These are phyloP conservation scores for Phycomyces nitens DNA, from an alignment of 192 early-diverging fungal genomes.

Conservation along the genomic window DNA sequence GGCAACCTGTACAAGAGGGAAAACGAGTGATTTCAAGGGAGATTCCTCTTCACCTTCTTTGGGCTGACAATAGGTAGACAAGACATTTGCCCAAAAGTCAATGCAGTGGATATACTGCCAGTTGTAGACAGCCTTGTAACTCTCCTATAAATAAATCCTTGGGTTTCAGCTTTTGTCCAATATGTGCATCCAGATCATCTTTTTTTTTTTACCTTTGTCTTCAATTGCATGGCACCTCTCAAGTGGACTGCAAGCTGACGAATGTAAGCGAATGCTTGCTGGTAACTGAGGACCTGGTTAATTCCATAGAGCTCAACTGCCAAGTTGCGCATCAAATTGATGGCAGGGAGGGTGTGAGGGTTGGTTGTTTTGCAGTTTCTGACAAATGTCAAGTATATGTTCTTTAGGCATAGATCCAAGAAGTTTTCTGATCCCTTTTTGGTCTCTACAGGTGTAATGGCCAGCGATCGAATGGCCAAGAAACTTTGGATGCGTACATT, in stretches of 20 bases:
- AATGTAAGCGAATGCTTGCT: slow-evolving; percentile 90
- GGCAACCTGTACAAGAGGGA: slow-evolving; percentile 83
- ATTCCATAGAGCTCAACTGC: slow-evolving; percentile 85
- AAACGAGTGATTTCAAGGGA: slow-evolving; percentile 72
- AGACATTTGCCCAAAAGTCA: slow-evolving; percentile 84
- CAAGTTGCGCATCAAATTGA: slow-evolving; percentile 92
- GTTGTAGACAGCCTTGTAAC: slow-evolving; percentile 89
- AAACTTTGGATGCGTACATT: slow-evolving; percentile 77
- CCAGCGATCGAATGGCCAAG: slow-evolving; percentile 77
- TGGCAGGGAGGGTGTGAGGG: slow-evolving; percentile 72
- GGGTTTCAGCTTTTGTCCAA: neutral
- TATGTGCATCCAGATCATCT: neutral
- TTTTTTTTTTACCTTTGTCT: slow-evolving; percentile 52
- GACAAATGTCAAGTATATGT: slow-evolving; percentile 80
- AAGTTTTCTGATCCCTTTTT: slow-evolving; percentile 34
- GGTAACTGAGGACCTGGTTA: slow-evolving; percentile 79
- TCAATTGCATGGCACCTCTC: slow-evolving; percentile 80
- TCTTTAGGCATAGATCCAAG: slow-evolving; percentile 73
- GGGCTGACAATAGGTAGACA: slow-evolving; percentile 67
- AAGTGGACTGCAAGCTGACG: slow-evolving; percentile 92
- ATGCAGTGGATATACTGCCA: slow-evolving; percentile 97
- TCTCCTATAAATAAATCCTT: slow-evolving; percentile 61
- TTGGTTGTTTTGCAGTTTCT: slow-evolving; percentile 73
- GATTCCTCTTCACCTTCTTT: slow-evolving; percentile 45
- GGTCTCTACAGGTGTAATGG: slow-evolving; percentile 32